A percentile compares a stretch with the other conserved stretches of the same genome.
phyloP scores from a whole-genome alignment of 139 green algal species.

The Tetradesmus obliquus region DNA sequence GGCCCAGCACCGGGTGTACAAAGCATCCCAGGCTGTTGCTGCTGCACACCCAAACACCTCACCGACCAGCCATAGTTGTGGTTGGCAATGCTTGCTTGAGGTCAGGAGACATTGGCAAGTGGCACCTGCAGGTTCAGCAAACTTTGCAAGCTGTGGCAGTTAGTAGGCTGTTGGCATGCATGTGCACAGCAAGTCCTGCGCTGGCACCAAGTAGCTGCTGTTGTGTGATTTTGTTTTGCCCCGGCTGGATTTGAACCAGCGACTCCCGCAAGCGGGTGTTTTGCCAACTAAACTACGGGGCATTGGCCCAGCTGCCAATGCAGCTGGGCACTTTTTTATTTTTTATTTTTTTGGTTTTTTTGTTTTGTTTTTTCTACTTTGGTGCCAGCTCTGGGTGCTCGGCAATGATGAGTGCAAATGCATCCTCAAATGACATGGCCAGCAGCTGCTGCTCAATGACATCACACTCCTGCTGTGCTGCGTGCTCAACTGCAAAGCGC shows the following conservation, averaged over 20 bases:
- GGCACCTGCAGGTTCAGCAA: no score
- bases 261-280: neutral
- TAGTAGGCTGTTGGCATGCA: no score
- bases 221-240: neutral
- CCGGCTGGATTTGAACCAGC: slow-evolving; percentile 1
- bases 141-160: no score
- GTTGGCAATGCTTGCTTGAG: no score
- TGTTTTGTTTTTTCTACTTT: neutral
- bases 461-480: neutral
- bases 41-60: no score
- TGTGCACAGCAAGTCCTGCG: no score
- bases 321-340: no score
- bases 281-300: neutral
- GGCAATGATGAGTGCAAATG: neutral
- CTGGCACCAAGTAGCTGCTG: neutral
- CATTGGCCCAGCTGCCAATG: neutral
- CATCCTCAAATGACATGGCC: neutral
- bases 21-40: no score
- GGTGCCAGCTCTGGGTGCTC: neutral
- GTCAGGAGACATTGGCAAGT: no score
- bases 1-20: no score
- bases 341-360: no score
- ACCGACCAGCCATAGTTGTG: no score
- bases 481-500: neutral
- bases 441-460: neutral